phyloP scores from a whole-genome alignment of 108 stramenopile species.

The Stephanodiscus minutulus region DNA sequence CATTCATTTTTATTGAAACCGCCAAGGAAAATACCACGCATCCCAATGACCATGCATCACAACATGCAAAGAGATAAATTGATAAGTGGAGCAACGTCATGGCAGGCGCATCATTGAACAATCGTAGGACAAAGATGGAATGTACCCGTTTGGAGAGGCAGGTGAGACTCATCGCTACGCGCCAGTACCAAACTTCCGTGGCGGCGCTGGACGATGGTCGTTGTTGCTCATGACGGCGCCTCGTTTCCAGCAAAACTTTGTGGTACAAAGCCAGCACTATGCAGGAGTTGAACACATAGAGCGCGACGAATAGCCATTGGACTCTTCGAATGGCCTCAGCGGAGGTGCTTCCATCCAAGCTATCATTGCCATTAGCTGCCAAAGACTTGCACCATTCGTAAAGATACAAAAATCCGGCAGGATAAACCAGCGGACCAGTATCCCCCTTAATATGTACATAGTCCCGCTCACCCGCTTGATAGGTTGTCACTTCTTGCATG shows the following conservation, averaged over 20 bases:
- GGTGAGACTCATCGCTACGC: slow-evolving; percentile 71
- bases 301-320: slow-evolving; percentile 80
- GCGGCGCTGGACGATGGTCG: slow-evolving; percentile 11
- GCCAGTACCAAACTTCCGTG: slow-evolving; percentile 64
- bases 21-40: slow-evolving; percentile 90
- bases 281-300: slow-evolving; percentile 76
- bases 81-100: slow-evolving; percentile 86
- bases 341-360: slow-evolving; percentile 34
- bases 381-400: slow-evolving; percentile 75
- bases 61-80: slow-evolving; percentile 72
- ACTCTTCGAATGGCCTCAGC: slow-evolving; percentile 60
- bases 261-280: slow-evolving; percentile 81
- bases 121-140: slow-evolving; percentile 94
- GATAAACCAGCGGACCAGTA: slow-evolving; percentile 97
- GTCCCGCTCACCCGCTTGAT: slow-evolving; percentile 83
- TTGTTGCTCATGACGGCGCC: slow-evolving; percentile 16
- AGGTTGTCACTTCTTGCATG: slow-evolving; percentile 95
- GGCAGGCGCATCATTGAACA: slow-evolving; percentile 97
- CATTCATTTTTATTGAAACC: slow-evolving; percentile 97
- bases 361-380: slow-evolving; percentile 54
- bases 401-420: slow-evolving; percentile 94
- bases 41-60: slow-evolving; percentile 77
- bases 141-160: slow-evolving; percentile 91
- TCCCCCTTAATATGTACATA: slow-evolving; percentile 89
- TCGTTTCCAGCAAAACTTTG: slow-evolving; percentile 34